A percentile compares a stretch with the other conserved stretches of the same genome.
Evolutionary conservation across 768 basidiomycete species (phyloP).

Genomic region (Lyophyllum semitale): DNA sequence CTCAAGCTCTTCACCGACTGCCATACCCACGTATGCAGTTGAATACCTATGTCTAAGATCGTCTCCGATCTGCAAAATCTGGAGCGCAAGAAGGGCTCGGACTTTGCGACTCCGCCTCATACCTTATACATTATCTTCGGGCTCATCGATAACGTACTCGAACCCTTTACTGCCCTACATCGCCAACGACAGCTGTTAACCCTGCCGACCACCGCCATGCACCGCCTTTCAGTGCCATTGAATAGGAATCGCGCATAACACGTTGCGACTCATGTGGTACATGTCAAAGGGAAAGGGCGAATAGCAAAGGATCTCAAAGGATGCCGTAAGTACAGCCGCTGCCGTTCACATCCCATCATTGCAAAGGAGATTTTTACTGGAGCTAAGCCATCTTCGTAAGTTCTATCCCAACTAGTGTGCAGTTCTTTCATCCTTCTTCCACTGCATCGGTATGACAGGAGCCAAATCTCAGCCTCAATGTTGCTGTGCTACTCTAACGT

Average conservation of each 20-base stretch:
- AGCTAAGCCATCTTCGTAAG: too few species aligned
- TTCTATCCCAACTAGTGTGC: not conserved
- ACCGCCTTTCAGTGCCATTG: not conserved
- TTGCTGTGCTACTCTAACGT: too few species aligned
- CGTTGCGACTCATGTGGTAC: too few species aligned
- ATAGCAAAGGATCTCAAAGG: too few species aligned
- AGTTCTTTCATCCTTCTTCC: not conserved
- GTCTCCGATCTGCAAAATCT: not conserved
- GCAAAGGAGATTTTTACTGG: too few species aligned
- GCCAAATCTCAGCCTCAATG: too few species aligned
- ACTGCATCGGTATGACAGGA: too few species aligned
- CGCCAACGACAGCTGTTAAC: too few species aligned
- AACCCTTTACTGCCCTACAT: not conserved
- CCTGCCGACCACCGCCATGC: not conserved
- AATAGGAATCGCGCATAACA: not conserved
- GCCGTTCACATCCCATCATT: too few species aligned
- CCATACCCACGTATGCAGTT: not conserved
- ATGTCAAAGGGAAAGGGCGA: too few species aligned
- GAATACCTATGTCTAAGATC: too few species aligned
- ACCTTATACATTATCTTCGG: not conserved
- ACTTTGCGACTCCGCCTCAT: not conserved
- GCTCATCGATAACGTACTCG: not conserved
- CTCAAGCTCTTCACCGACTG: not conserved
- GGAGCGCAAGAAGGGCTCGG: not conserved
- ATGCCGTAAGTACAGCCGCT: too few species aligned